Evolutionary conservation across 495 filamentous ascomycete species (phyloP).

Genomic region (Daldinia bambusicola): DNA sequence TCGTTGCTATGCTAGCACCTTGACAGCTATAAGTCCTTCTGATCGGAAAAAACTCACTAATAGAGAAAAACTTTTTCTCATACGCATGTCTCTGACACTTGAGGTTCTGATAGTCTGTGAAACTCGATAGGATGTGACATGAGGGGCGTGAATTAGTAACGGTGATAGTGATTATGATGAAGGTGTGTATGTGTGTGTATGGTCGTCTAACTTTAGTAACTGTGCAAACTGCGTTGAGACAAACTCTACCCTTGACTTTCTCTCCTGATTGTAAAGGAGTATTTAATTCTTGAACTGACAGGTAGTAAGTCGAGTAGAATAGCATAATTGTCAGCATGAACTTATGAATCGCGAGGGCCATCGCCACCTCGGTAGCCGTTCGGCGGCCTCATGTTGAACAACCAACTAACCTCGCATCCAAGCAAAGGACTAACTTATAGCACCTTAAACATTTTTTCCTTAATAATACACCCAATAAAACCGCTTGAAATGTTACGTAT

Average conservation of each 20-base stretch:
- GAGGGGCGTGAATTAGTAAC: not conserved
- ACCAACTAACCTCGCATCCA: too few species aligned
- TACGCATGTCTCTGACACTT: not conserved
- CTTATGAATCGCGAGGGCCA: not conserved
- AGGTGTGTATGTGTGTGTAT: not conserved
- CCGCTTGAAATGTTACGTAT: too few species aligned
- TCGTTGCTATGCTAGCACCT: slow-evolving; percentile 33
- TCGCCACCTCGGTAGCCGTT: too few species aligned
- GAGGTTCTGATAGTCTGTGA: not conserved
- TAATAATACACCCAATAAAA: too few species aligned
- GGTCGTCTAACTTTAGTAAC: not conserved
- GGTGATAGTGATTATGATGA: not conserved
- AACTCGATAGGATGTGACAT: not conserved
- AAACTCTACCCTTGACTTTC: not conserved
- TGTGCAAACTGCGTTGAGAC: not conserved
- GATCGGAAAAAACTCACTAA: slow-evolving; percentile 32
- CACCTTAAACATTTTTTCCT: too few species aligned
- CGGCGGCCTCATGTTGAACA: too few species aligned
- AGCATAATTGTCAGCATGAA: not conserved
- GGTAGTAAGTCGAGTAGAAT: not conserved
- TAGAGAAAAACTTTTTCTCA: slow-evolving; percentile 31
- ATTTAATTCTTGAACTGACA: too few species aligned
- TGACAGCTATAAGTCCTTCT: slow-evolving; percentile 23
- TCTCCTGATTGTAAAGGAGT: not conserved
- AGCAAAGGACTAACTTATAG: too few species aligned